Evolutionary conservation across 202 grass and related monocot species (phyloP), one percentile per base, ranked within the genome.

Genomic region (Carex arenaria): DNA sequence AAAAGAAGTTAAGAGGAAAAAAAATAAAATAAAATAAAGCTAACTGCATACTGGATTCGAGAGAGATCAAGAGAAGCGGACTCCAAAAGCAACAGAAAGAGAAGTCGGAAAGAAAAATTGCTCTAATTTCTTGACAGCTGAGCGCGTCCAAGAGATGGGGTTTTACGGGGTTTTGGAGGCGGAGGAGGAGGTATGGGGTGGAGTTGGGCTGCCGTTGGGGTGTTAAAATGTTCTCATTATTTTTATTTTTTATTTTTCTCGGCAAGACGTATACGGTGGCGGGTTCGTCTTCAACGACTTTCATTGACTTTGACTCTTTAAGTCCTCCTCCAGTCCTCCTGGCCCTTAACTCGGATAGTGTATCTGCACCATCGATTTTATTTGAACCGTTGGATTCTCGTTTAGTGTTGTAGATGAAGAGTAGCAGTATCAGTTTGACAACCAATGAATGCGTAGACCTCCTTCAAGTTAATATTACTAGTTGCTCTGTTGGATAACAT

Each of bases 161-260:
- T 79, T 56, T 79, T 31, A 47, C 23, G 13, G 47, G 78, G 56
- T 57, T 80, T 80, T 47, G 57, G 78, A 80, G 54, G 78, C 31
- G 78, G 76, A 59, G 49, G 1, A 36, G 75, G 76, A 79, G 14
- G 47, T 51, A 12, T 12, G 10, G 47, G 10, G 47, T 49, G 47
- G 10, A 2, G 47, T 49, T 49, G 47, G 10, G 40, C 60, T 10
- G 60, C 38, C 38, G 38, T 42, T 42, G 6, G 5, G 38, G 38
- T 45, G 1, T 45, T 45, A 45, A 45, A 45, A 45, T 0, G 2
- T 45, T 45, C 8, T 45, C 43, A 45, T 45, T 45, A 45, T 43
- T 43, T 4, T 43, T 43, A 45, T 40, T 40, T 6, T 56, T 56
- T 4, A 19, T 19, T 59, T n/a, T n/a, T 59, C 56, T 59, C 9